These are phyloP conservation scores for Termitomyces sp. DNA, from an alignment of 768 basidiomycete genomes.

Conservation along the genomic window DNA sequence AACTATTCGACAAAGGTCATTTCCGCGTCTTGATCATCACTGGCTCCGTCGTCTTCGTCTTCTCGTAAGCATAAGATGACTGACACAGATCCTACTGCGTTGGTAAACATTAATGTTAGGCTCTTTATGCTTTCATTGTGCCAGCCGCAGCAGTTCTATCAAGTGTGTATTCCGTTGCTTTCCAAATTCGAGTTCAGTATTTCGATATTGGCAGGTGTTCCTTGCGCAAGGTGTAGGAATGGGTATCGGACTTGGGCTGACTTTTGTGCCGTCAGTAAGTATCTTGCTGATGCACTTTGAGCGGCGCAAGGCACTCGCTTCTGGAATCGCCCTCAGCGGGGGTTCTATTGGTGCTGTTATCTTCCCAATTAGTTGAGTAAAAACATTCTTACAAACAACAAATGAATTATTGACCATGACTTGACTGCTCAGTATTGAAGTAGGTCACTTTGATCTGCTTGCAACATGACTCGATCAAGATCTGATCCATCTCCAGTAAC, in stretches of 20 bases:
- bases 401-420: not conserved
- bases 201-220: slow-evolving; percentile 11
- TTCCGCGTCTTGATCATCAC: slow-evolving; percentile 7
- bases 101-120: not conserved
- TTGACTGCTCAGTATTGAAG: slow-evolving; percentile 15
- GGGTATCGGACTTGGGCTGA: slow-evolving; percentile 31
- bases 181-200: not conserved
- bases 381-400: not conserved
- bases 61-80: slow-evolving; percentile 13
- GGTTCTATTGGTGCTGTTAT: slow-evolving; percentile 23
- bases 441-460: not conserved
- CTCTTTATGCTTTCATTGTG: slow-evolving; percentile 33
- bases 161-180: slow-evolving; percentile 4
- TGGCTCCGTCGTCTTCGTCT: slow-evolving; percentile 12
- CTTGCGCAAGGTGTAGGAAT: slow-evolving; percentile 19
- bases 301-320: too few species aligned
- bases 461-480: not conserved
- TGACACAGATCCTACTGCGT: not conserved
- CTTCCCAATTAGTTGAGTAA: slow-evolving; percentile 23
- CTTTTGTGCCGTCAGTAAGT: slow-evolving; percentile 34
- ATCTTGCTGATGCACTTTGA: slow-evolving; percentile 39
- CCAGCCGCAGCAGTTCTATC: slow-evolving; percentile 28
- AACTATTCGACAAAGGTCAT: too few species aligned
- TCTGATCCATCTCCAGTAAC: slow-evolving; percentile 11
- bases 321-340: not conserved